Evolutionary conservation across 352 stramenopile species (phyloP).

Genomic region (Blastocystis hominis): DNA sequence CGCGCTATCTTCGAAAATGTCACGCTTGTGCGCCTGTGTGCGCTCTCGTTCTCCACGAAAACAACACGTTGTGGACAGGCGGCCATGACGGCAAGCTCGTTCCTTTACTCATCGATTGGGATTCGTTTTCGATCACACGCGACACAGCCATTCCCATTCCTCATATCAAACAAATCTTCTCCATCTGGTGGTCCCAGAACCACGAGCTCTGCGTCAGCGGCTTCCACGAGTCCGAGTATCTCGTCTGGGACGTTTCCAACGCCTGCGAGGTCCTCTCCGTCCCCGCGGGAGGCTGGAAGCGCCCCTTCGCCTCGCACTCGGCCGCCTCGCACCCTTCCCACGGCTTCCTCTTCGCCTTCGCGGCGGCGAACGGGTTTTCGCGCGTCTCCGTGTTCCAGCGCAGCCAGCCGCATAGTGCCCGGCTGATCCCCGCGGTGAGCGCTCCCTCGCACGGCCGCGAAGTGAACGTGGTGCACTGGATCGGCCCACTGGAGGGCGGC

Average conservation of each 20-base stretch:
- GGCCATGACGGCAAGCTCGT: conserved; percentile 47
- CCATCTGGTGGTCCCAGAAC: conserved; percentile 33
- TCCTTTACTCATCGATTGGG: conserved; percentile 23
- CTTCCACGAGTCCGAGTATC: neutral
- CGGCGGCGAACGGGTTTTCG: neutral
- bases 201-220: neutral
- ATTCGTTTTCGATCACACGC: neutral
- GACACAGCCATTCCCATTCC: neutral
- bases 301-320: neutral
- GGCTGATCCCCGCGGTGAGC: neutral
- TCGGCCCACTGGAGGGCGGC: neutral
- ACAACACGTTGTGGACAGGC: neutral
- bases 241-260: conserved; percentile 14
- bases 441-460: conserved; percentile 17
- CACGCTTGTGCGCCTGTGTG: neutral
- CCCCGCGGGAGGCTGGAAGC: conserved; percentile 50
- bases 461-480: conserved; percentile 24
- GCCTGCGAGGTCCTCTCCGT: neutral
- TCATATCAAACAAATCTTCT: conserved; percentile 25
- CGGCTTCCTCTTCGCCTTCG: conserved; percentile 1
- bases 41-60: neutral
- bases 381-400: conserved; percentile 3
- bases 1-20: neutral
- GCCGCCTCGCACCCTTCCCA: neutral
- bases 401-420: neutral